Evolutionary conservation across 257 asterid genomes (phyloP).

Genomic region (Linderniella brevidens): DNA sequence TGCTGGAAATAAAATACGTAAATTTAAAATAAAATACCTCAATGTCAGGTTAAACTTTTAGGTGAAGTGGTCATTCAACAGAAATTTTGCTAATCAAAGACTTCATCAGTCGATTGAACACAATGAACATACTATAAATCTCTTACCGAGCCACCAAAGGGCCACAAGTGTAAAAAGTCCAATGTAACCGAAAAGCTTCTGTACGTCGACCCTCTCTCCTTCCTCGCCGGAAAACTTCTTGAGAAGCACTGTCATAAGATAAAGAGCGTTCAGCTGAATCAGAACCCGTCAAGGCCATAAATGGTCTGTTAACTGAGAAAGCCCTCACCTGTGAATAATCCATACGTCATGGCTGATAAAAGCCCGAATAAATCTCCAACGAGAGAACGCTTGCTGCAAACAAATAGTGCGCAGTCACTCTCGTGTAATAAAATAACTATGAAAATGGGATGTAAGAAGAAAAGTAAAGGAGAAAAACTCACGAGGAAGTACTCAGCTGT

Average conservation of each 20-base stretch:
- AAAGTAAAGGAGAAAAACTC: slow-evolving; percentile 15
- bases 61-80: too few species aligned
- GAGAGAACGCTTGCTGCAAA: slow-evolving; percentile 67
- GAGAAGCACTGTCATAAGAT: slow-evolving; percentile 52
- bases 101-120: neutral
- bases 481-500: slow-evolving; percentile 43
- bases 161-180: slow-evolving; percentile 80
- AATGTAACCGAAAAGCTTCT: slow-evolving; percentile 81
- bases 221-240: slow-evolving; percentile 91
- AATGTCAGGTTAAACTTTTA: too few species aligned
- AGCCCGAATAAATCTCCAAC: slow-evolving; percentile 94
- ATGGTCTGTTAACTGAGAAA: too few species aligned
- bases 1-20: too few species aligned
- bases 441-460: slow-evolving; percentile 15
- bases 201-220: slow-evolving; percentile 81
- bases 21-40: too few species aligned
- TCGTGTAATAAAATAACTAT: slow-evolving; percentile 30
- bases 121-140: neutral
- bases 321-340: slow-evolving; percentile 66
- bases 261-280: neutral
- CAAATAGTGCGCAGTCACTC: slow-evolving; percentile 41
- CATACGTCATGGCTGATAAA: slow-evolving; percentile 76
- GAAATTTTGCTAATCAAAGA: too few species aligned
- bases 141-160: slow-evolving; percentile 97
- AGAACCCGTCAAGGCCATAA: neutral